Conservation (phyloP, 225 moss, liverwort and hornwort genomes). For the Pseudisothecium myosuroides region DNA sequence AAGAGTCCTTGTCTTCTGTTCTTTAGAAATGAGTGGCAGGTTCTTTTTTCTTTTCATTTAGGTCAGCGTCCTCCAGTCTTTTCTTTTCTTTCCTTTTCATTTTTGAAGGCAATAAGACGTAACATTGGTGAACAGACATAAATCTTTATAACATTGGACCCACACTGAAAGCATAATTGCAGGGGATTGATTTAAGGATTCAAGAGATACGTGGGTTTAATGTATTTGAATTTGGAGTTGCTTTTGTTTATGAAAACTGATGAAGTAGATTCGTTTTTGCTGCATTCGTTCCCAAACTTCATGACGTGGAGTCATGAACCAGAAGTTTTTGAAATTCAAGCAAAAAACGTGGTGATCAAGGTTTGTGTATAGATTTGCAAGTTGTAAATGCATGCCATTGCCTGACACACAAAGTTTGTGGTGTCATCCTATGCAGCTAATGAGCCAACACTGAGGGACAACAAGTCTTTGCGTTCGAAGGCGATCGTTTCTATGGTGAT, state of each 20-base stretch:
- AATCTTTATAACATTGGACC: background rate
- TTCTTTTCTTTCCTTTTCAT: background rate
- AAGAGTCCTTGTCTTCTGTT: background rate
- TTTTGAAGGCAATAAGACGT: background rate
- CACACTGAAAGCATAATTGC: background rate
- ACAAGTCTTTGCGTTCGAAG: constrained; percentile 37
- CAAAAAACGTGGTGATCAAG: background rate
- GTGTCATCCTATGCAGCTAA: constrained; percentile 33
- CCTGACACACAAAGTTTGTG: background rate
- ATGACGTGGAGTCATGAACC: background rate
- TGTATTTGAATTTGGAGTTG: background rate
- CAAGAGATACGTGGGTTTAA: background rate
- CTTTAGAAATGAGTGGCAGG: background rate
- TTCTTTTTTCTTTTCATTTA: background rate
- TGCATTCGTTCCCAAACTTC: background rate
- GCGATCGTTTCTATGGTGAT: constrained; percentile 63
- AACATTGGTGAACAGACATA: background rate
- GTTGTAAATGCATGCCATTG: background rate
- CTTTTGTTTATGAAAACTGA: background rate
- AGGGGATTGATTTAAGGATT: background rate
- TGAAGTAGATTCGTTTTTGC: background rate
- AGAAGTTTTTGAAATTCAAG: background rate
- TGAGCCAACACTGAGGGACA: constrained; percentile 71
- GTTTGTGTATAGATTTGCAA: background rate
- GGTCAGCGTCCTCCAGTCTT: too few relatives aligned